Evolutionary conservation across 768 basidiomycete species (phyloP), one percentile per base, ranked within the genome.

Genomic region (Boletus bicolor): DNA sequence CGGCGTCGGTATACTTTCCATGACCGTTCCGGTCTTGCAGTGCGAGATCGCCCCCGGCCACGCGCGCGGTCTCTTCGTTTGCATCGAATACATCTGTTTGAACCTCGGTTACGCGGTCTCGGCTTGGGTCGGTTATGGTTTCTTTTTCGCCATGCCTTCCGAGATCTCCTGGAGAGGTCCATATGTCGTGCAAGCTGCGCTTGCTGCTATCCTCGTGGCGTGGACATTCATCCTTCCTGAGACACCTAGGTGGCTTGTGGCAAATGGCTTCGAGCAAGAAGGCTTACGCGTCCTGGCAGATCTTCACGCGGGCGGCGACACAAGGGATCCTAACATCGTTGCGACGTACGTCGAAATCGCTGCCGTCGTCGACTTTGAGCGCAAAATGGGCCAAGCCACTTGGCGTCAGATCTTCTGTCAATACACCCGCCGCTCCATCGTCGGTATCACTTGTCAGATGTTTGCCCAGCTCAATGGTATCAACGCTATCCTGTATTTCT

Each of bases 121-220:
- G 30, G 68, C 78, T n/a, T 78, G 79, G 79, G 73, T 77, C 46
- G 77, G 79, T 35, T 80, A 75, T 56, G 76, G 64, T 9, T 82
- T 82, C 68, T 82, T 77, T 61, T 76, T 78, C 46, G 73, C 74
- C 56, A 69, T 68, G 24, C 75, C 76, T 15, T 74, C 70, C 5
- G 77, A 79, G 62, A 75, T 77, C 53, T 76, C 80, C 12, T 85
- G 84, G 82, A 72, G 79, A 43, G 81, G 83, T 39, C 80, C 82
- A 1, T 83, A 80, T 63, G 73, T 78, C 56, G 69, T 83, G 8
- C 82, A 84, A 65, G 77, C 77, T 26, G 76, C 72, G 41, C 75
- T 83, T 19, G 80, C 80, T 1, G 52, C 72, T 15, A 59, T 84
- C 37, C 75, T 84, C 19, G 67, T 78, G 44, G 55, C 68, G 34